Evolutionary conservation across 2,329 filamentous ascomycete species (phyloP).

Genomic region (Cordyceps javanica): DNA sequence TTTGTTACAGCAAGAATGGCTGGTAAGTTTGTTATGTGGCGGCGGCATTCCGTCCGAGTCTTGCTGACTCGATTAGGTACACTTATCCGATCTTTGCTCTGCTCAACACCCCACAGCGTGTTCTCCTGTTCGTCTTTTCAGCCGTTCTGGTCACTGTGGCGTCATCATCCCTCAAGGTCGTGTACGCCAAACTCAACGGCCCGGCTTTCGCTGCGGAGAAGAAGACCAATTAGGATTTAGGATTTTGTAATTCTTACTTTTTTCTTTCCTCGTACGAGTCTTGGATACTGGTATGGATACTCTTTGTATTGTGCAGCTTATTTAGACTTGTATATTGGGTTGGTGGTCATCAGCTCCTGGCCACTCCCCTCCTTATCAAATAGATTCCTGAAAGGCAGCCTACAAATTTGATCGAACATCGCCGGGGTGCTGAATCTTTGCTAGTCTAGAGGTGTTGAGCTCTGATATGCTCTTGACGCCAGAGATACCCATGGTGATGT

Average conservation of each 20-base stretch:
- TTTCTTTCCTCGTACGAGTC: background rate
- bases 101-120: slow-evolving; percentile 58
- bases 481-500: slow-evolving; percentile 49
- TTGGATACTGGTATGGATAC: background rate
- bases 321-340: background rate
- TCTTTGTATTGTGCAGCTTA: background rate
- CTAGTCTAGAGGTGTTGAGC: slow-evolving; percentile 28
- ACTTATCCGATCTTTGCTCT: slow-evolving; percentile 80
- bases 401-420: slow-evolving; percentile 28
- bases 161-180: slow-evolving; percentile 61
- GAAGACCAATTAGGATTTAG: slow-evolving; percentile 16
- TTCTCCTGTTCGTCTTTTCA: slow-evolving; percentile 62
- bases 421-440: slow-evolving; percentile 26
- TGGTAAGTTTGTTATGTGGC: slow-evolving; percentile 39
- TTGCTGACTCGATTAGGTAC: slow-evolving; percentile 48
- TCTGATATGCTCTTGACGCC: slow-evolving; percentile 40
- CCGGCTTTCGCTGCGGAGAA: slow-evolving; percentile 31
- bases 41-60: background rate
- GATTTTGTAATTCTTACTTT: too few relatives aligned
- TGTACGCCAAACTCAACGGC: slow-evolving; percentile 64
- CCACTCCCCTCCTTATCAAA: too few relatives aligned
- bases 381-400: background rate
- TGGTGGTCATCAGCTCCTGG: too few relatives aligned
- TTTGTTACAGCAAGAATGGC: slow-evolving; percentile 62
- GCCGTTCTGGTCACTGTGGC: slow-evolving; percentile 66